phyloP scores from a whole-genome alignment of 768 basidiomycete species.

The Pleurotus citrinopileatus region DNA sequence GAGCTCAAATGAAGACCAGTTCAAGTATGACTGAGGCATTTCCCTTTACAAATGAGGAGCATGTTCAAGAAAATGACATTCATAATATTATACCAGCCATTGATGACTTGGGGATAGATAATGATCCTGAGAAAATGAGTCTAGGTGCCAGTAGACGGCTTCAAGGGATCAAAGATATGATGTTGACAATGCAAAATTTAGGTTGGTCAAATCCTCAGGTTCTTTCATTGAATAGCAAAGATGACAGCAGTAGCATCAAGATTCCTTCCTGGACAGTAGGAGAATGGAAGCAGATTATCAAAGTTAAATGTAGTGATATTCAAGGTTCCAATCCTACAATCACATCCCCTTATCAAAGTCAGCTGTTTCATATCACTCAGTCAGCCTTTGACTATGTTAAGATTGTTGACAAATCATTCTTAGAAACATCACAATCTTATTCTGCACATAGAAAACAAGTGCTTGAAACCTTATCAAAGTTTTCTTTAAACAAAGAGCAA shows the following conservation, averaged over 20 bases:
- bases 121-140: not conserved
- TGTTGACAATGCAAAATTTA: not conserved
- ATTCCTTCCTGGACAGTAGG: not conserved
- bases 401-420: conserved; percentile 2
- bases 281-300: not conserved
- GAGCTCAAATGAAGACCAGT: conserved; percentile 11
- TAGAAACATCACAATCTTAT: not conserved
- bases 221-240: not conserved
- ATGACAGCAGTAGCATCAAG: too few species aligned
- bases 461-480: not conserved
- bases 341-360: not conserved
- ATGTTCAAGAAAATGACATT: not conserved
- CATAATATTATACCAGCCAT: too few species aligned
- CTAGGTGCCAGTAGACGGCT: not conserved
- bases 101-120: too few species aligned
- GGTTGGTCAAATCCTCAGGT: not conserved
- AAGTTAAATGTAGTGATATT: not conserved
- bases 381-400: too few species aligned
- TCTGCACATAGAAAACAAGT: not conserved
- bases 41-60: not conserved
- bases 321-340: not conserved
- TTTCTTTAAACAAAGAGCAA: conserved; percentile 27
- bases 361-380: too few species aligned
- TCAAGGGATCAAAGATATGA: too few species aligned
- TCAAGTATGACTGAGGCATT: not conserved